Percentiles rank a stretch among this genome's conserved stretches.
These are phyloP conservation scores for Aspergillus calidoustus DNA, from an alignment of 2,329 filamentous ascomycete species.

Conservation along the genomic window DNA sequence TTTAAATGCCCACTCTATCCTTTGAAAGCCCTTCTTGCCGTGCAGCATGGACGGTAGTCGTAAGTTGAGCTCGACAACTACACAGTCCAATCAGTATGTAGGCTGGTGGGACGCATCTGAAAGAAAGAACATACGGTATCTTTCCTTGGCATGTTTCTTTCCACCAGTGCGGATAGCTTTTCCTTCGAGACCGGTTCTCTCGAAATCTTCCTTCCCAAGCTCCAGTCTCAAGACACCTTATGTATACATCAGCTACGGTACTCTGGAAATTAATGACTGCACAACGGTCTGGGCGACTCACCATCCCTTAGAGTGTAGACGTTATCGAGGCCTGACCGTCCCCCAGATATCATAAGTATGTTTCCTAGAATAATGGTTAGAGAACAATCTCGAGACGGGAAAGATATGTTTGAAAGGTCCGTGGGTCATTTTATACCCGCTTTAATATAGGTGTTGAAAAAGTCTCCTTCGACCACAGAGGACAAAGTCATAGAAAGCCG, in stretches of 20 bases:
- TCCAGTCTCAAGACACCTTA: conserved; percentile 74
- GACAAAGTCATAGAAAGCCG: conserved; percentile 73
- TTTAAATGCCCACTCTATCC: conserved; percentile 76
- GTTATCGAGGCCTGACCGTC: conserved; percentile 70
- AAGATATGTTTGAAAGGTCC: neutral
- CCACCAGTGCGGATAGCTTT: conserved; percentile 64
- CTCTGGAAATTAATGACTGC: neutral
- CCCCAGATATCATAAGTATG: conserved; percentile 82
- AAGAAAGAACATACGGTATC: conserved; percentile 66
- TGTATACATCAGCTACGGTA: conserved; percentile 7
- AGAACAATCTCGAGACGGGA: neutral
- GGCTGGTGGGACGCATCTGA: neutral
- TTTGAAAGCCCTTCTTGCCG: conserved; percentile 81
- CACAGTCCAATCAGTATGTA: conserved; percentile 19
- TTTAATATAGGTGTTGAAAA: conserved; percentile 87
- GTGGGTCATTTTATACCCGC: conserved; percentile 57
- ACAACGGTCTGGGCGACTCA: conserved; percentile 34
- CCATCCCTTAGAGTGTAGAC: conserved; percentile 74
- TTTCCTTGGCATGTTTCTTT: conserved; percentile 67
- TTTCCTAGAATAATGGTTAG: conserved; percentile 59
- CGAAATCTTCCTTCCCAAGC: conserved; percentile 79
- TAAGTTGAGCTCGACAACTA: conserved; percentile 79
- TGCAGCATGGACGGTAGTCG: conserved; percentile 75
- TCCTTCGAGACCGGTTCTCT: conserved; percentile 79
- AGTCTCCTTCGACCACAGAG: conserved; percentile 72